These are phyloP conservation scores for Datura wrightii DNA, from an alignment of 257 asterid genomes.

Conservation along the genomic window DNA sequence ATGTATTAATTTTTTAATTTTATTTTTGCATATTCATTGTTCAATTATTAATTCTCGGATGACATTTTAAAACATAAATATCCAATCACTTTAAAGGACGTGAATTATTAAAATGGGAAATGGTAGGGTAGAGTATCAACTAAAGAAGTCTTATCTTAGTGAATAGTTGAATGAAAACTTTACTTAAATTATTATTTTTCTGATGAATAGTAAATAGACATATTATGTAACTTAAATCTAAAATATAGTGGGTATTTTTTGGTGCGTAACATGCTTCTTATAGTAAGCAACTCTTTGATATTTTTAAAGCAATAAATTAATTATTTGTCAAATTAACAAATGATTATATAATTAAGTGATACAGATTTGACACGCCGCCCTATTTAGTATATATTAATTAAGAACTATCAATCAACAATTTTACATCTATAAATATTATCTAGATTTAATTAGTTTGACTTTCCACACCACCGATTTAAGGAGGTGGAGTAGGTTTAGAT, in stretches of 20 bases:
- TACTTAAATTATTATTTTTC: background rate
- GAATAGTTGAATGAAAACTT: conserved; percentile 15
- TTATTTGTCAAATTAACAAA: background rate
- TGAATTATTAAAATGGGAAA: background rate
- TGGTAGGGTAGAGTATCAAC: background rate
- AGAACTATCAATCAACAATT: background rate
- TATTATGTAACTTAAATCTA: background rate
- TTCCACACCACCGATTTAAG: too few species aligned
- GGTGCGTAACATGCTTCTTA: background rate
- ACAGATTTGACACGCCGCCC: background rate
- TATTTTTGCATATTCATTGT: background rate
- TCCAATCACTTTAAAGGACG: background rate
- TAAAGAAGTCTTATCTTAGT: background rate
- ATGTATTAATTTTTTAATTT: too few species aligned
- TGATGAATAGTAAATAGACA: background rate
- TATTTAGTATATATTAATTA: background rate
- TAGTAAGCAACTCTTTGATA: background rate
- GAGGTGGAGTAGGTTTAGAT: too few species aligned
- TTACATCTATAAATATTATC: background rate
- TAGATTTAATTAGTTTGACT: background rate
- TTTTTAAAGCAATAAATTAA: background rate
- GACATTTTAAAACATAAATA: background rate
- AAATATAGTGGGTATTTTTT: background rate
- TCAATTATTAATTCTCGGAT: background rate
- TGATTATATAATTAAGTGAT: conserved; percentile 11